Base-by-base conservation (phyloP, 2,329 filamentous ascomycete genomes). In the Calonectria hongkongensis region DNA sequence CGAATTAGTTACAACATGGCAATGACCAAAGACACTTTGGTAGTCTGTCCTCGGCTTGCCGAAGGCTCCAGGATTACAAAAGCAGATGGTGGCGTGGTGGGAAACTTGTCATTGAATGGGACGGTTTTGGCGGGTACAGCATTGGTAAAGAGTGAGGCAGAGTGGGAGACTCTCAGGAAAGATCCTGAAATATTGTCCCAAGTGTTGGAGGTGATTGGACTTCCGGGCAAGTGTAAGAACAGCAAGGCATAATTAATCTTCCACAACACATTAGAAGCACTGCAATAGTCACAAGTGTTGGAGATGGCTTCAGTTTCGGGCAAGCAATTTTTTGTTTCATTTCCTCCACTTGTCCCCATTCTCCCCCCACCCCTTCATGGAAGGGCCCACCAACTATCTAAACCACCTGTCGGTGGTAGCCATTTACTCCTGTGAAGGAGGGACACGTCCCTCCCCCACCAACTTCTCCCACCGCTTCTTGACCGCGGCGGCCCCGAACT, bases 1-100 rank as follows among this genome's bases (percentile, higher is more conserved):
- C 78, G 76, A n/a, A 90, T 92, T 60, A 92, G 90, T 81, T 93
- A 93, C 81, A 93, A 93, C 79, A 82, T 93, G 75, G 91, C 88
- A 63, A 86, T 93, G 84, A 93, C 91, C 25, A 83, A 84, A 71
- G 82, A 82, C 18, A 84, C 83, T 0, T 86, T 93, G 80, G 89
- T 89, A 0, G 72, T 93, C 1, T 88, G 88, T 72, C 91, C 91
- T 1, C 85, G 91, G 2, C 75, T 86, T 2, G 85, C 87, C 0
- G 91, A 92, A 78, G 90, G 91, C 0, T 80, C 81, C 0, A 76
- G 78, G 21, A 77, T 84, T 2, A 73, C 82, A 5, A 75, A 70
- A 3, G 69, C 79, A 41, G 74, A 82, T 62, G 79, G 82, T 1
- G 74, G 81, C 10, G 80, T 85, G 2, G 76, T 86, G 2, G 89